Conservation (phyloP, 768 basidiomycete genomes). For the Hygrophorus russula region DNA sequence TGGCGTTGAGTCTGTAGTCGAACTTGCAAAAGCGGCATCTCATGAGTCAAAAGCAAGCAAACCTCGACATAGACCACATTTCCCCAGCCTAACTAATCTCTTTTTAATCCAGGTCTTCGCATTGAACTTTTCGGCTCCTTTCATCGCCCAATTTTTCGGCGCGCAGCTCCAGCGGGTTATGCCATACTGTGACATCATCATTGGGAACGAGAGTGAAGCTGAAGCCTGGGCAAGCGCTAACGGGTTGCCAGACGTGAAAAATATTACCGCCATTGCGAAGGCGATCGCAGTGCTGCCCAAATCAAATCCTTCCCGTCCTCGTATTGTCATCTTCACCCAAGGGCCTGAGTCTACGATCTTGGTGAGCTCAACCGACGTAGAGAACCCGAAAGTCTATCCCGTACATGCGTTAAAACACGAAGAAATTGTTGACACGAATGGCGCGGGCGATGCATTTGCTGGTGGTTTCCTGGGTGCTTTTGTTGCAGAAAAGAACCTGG, state of each 20-base stretch:
- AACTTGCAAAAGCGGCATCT: conserved; percentile 71
- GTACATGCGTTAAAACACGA: conserved; percentile 48
- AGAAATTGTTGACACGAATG: conserved; percentile 92
- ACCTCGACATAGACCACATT: neutral
- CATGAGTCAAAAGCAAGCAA: conserved; percentile 57
- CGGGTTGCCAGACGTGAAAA: conserved; percentile 53
- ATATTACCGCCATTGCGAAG: conserved; percentile 59
- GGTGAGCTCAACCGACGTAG: conserved; percentile 47
- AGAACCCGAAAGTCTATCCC: conserved; percentile 41
- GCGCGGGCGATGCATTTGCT: conserved; percentile 95
- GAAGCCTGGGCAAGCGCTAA: conserved; percentile 72
- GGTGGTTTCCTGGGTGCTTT: conserved; percentile 90
- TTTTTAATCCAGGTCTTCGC: conserved; percentile 54
- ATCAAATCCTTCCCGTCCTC: conserved; percentile 61
- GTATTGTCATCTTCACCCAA: conserved; percentile 85
- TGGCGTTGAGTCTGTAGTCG: conserved; percentile 58
- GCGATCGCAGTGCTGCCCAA: conserved; percentile 70
- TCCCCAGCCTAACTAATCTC: conserved; percentile 5
- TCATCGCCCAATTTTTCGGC: conserved; percentile 91
- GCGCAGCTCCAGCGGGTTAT: conserved; percentile 72
- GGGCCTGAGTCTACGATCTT: conserved; percentile 73
- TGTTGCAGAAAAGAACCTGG: conserved; percentile 65
- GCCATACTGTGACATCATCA: conserved; percentile 78
- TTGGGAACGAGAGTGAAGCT: conserved; percentile 96
- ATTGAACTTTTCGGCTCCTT: conserved; percentile 93